Percentiles rank a stretch among this genome's conserved stretches.
Conservation (phyloP, 805 yeast genomes). For the Yamadazyma takamatsuzukensis region DNA sequence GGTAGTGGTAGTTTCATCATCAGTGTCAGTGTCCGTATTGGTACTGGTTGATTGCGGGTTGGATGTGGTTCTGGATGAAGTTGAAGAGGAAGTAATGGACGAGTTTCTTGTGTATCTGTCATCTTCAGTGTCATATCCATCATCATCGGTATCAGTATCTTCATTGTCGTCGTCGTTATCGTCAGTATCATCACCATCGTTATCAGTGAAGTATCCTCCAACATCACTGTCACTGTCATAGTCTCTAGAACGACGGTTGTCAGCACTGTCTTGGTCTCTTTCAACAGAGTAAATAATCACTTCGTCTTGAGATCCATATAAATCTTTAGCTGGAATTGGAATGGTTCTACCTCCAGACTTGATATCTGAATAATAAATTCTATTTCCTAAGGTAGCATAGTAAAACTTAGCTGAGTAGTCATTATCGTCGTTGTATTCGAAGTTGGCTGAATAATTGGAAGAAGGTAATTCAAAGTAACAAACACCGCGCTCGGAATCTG, state of each 20-base stretch:
- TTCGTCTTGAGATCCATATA: not conserved
- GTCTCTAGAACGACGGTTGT: not conserved
- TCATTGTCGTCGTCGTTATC: conserved; percentile 1
- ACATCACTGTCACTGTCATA: not conserved
- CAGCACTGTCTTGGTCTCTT: not conserved
- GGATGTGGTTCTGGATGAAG: too few relatives aligned
- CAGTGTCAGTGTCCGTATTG: not conserved
- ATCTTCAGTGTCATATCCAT: not conserved
- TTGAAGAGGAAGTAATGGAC: too few relatives aligned
- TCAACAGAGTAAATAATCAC: conserved; percentile 4
- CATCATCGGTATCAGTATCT: not conserved
- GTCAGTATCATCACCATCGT: not conserved
- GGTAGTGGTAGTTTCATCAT: not conserved
- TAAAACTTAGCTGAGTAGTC: conserved; percentile 2
- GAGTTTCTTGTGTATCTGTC: not conserved
- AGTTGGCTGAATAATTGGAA: not conserved
- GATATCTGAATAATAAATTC: conserved; percentile 1
- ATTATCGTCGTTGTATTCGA: conserved; percentile 1
- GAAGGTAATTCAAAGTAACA: conserved; percentile 2
- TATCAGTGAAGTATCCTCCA: conserved; percentile 1
- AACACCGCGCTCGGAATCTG: conserved; percentile 2
- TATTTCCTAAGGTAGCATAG: conserved; percentile 3
- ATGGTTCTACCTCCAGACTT: conserved; percentile 1
- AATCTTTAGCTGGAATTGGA: conserved; percentile 6
- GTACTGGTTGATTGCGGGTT: too few relatives aligned